phyloP scores from a whole-genome alignment of 75 land plant genomes.

The Chamaecyparis obtusa region DNA sequence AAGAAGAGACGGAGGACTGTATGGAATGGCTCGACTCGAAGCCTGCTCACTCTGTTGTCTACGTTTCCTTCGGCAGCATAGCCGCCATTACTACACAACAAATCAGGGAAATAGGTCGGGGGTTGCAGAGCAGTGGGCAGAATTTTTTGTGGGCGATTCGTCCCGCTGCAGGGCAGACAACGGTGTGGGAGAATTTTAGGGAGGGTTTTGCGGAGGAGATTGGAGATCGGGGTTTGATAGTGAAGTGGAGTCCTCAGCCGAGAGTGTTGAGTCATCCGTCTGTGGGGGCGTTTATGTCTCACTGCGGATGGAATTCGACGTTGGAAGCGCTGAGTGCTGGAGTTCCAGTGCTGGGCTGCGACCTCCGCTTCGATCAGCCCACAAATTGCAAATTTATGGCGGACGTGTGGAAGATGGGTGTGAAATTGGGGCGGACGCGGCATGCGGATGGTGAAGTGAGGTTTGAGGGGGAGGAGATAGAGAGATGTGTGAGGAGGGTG shows the following conservation, averaged over 20 bases:
- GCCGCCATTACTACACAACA: background rate
- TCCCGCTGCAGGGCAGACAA: background rate
- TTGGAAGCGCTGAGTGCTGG: too few species aligned
- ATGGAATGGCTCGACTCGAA: background rate
- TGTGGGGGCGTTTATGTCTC: too few species aligned
- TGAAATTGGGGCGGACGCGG: background rate
- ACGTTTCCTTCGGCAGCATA: background rate
- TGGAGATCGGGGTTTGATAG: background rate
- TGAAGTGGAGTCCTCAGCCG: background rate
- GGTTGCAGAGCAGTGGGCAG: background rate
- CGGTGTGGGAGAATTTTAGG: background rate
- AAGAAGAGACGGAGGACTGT: background rate
- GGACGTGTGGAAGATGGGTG: too few species aligned
- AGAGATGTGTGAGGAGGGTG: too few species aligned
- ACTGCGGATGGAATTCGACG: too few species aligned
- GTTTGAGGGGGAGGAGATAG: too few species aligned
- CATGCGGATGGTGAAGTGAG: background rate
- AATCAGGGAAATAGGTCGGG: background rate
- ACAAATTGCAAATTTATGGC: too few species aligned
- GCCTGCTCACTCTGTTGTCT: too few species aligned
- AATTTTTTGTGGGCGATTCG: background rate
- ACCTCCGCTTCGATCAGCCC: too few species aligned
- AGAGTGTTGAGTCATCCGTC: too few species aligned
- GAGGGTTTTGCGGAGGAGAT: background rate
- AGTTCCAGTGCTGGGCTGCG: too few species aligned